Conservation (phyloP, 108 stramenopile species). For the Conticribra weissflogii region DNA sequence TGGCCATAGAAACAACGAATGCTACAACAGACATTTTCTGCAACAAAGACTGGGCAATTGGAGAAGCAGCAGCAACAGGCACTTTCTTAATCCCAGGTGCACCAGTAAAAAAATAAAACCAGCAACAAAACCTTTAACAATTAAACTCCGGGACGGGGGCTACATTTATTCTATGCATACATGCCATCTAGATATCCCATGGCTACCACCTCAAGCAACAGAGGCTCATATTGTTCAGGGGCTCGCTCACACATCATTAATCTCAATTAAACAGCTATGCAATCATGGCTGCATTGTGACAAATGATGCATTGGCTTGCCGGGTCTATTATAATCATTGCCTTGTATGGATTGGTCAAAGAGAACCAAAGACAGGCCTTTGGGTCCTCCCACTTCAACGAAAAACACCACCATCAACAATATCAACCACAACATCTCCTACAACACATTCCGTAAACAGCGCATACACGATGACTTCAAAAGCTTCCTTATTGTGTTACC, state of each 20-base stretch:
- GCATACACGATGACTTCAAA: conserved; percentile 6
- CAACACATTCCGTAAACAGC: no score
- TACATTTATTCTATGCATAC: conserved; percentile 10
- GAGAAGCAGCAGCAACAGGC: no score
- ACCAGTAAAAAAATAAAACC: background rate
- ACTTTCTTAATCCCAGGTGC: no score
- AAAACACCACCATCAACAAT: background rate
- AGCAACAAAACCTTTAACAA: background rate
- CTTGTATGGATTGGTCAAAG: background rate
- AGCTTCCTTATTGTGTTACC: background rate
- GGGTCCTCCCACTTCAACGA: background rate
- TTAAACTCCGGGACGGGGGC: conserved; percentile 6
- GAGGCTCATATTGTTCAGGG: conserved; percentile 15
- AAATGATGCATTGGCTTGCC: background rate
- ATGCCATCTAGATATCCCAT: conserved; percentile 1
- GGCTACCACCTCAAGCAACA: background rate
- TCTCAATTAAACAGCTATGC: conserved; percentile 9
- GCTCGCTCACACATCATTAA: conserved; percentile 1
- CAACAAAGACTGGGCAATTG: no score
- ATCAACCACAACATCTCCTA: background rate
- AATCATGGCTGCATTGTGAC: conserved; percentile 10
- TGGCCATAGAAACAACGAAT: no score
- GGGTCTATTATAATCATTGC: background rate
- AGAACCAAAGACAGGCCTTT: background rate
- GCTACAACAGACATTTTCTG: no score